Conservation (phyloP, 768 basidiomycete genomes). For the Termitomyces sp. region DNA sequence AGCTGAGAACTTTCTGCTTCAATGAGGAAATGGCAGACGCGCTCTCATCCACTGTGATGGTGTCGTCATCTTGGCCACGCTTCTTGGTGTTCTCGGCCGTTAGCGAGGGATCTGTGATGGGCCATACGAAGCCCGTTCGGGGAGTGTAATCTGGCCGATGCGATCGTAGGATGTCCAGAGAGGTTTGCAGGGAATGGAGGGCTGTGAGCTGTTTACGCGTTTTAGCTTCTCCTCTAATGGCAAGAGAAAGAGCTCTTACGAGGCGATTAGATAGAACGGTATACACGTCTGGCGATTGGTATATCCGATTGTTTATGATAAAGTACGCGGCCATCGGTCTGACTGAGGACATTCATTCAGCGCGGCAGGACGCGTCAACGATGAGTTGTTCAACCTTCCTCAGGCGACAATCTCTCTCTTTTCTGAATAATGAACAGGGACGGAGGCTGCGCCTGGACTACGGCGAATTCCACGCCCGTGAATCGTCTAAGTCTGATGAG, state of each 20-base stretch:
- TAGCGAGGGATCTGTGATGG: slow-evolving; percentile 57
- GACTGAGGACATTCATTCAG: slow-evolving; percentile 37
- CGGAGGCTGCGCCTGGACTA: slow-evolving; percentile 77
- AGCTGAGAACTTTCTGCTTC: slow-evolving; percentile 18
- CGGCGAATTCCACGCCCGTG: slow-evolving; percentile 81
- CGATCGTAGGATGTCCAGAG: slow-evolving; percentile 66
- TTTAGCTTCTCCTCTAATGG: neutral
- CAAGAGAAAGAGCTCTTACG: slow-evolving; percentile 33
- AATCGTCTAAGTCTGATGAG: slow-evolving; percentile 48
- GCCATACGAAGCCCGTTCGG: slow-evolving; percentile 81
- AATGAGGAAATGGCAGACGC: slow-evolving; percentile 16
- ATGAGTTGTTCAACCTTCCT: slow-evolving; percentile 55
- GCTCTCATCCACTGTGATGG: slow-evolving; percentile 10
- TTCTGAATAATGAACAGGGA: slow-evolving; percentile 88
- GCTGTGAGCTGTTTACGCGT: slow-evolving; percentile 51
- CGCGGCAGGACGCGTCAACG: slow-evolving; percentile 3
- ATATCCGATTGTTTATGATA: slow-evolving; percentile 84
- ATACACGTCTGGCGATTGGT: slow-evolving; percentile 83
- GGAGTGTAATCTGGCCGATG: slow-evolving; percentile 82
- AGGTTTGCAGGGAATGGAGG: slow-evolving; percentile 66
- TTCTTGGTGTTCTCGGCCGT: slow-evolving; percentile 38
- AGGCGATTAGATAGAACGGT: slow-evolving; percentile 80
- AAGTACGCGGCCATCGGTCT: slow-evolving; percentile 80
- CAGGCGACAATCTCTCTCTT: slow-evolving; percentile 75
- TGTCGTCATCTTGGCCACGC: slow-evolving; percentile 23